phyloP scores from a whole-genome alignment of 441 rosid genomes.

The Omphalea diandra region DNA sequence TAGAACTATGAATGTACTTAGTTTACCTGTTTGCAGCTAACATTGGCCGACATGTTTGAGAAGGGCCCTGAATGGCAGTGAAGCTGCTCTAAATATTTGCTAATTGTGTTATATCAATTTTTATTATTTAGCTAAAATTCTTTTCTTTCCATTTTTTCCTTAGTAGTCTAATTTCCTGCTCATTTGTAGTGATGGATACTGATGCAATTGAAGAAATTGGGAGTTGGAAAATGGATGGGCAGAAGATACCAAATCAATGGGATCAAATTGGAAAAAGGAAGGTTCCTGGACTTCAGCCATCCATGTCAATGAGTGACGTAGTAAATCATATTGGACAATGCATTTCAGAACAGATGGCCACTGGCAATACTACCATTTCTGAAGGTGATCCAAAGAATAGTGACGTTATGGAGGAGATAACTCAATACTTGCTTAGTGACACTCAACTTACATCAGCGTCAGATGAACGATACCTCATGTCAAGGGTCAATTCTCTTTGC shows the following conservation, averaged over 20 bases:
- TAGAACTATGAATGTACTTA: background rate
- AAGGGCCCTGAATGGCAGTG: background rate
- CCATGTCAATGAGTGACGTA: slow-evolving; percentile 47
- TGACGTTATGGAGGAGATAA: slow-evolving; percentile 39
- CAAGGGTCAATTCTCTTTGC: slow-evolving; percentile 52
- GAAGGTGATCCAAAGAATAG: slow-evolving; percentile 22
- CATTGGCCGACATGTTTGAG: background rate
- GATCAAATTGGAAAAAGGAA: slow-evolving; percentile 38
- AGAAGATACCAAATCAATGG: slow-evolving; percentile 19
- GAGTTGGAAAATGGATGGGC: slow-evolving; percentile 14
- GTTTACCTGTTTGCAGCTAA: background rate
- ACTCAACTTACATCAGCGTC: slow-evolving; percentile 31
- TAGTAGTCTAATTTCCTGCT: background rate
- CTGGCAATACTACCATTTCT: slow-evolving; percentile 20
- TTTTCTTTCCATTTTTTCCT: background rate
- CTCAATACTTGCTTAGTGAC: slow-evolving; percentile 45
- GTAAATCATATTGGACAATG: slow-evolving; percentile 46
- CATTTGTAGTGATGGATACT: slow-evolving; percentile 31
- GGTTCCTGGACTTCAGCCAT: slow-evolving; percentile 39
- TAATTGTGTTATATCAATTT: background rate
- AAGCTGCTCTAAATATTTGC: background rate
- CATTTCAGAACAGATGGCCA: slow-evolving; percentile 38
- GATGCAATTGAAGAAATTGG: slow-evolving; percentile 30
- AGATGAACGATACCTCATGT: slow-evolving; percentile 41
- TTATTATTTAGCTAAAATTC: too few relatives aligned